Evolutionary conservation across 805 yeast genomes (phyloP).

Genomic region (Kluyveromyces dobzhanskii): DNA sequence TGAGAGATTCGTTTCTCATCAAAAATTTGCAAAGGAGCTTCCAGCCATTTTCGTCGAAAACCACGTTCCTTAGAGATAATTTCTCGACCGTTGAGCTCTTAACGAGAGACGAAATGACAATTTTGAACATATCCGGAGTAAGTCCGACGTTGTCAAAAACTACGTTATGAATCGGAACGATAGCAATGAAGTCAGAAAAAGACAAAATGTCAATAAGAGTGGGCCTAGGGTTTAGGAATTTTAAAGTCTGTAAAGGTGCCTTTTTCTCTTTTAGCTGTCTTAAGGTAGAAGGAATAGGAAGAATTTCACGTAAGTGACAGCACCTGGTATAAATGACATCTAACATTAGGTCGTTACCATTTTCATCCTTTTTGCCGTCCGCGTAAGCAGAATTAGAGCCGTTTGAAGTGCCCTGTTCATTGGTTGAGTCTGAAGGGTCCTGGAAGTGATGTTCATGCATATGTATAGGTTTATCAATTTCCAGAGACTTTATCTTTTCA

Average conservation of each 20-base stretch:
- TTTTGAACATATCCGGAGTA: conserved; percentile 66
- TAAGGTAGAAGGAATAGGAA: conserved; percentile 85
- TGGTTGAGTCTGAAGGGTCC: conserved; percentile 19
- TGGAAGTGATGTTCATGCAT: conserved; percentile 48
- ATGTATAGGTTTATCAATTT: conserved; percentile 68
- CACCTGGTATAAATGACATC: conserved; percentile 84
- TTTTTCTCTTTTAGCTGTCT: conserved; percentile 72
- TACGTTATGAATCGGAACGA: conserved; percentile 72
- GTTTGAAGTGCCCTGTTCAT: conserved; percentile 8
- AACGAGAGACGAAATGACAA: conserved; percentile 61
- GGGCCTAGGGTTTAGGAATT: conserved; percentile 80
- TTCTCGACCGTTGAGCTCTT: conserved; percentile 62
- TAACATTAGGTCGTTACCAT: conserved; percentile 22
- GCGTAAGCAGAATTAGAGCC: conserved; percentile 3
- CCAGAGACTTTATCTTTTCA: conserved; percentile 30
- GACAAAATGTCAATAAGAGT: conserved; percentile 82
- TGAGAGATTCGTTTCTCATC: conserved; percentile 48
- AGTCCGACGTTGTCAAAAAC: conserved; percentile 73
- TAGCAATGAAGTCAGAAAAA: conserved; percentile 78
- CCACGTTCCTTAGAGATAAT: conserved; percentile 70
- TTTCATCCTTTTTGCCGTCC: conserved; percentile 27
- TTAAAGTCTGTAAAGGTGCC: conserved; percentile 64
- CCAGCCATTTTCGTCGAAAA: conserved; percentile 72
- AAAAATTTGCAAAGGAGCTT: conserved; percentile 66
- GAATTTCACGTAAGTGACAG: conserved; percentile 83